Evolutionary conservation across 306 rosid genomes (phyloP), one percentile per base, ranked within the genome.

Genomic region (Hippophae rhamnoides): DNA sequence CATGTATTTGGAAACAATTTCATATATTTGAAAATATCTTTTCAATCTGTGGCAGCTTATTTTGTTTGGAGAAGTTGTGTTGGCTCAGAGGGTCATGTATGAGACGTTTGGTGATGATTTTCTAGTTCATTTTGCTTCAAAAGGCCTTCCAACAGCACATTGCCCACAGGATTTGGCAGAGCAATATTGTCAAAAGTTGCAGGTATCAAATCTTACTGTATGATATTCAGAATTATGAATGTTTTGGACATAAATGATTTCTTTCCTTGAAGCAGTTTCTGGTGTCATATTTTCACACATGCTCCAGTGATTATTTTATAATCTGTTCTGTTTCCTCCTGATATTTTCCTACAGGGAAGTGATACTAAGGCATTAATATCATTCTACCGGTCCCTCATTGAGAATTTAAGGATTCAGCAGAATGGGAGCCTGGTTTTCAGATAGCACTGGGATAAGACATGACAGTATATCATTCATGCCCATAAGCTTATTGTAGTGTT

Each of bases 51-150:
- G 67, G 74, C 95, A 92, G 99, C 68, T 76, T 69, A 71, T 82
- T 80, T 80, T 92, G 82, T 89, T 92, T 65, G 96, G 96, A 78
- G 99, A 92, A 78, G 88, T 92, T 64, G 99, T 92, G 66, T 54
- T 81, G 71, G 99, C 95, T 59, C 99, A 88, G 75, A 92, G 84
- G 90, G 88, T 92, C 72, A 88, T 92, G 95, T 88, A 83, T 60
- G 99, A 92, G 77, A 83, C 80, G 54, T 88, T 92, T 13, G 96
- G 99, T 43, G 78, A 92, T 75, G 96, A 86, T 61, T 92, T 92
- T 55, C 73, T 81, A 12, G 67, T 73, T 18, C 75, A 75, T 23
- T 72, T 81, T 46, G 76, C 69, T 52, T 75, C 81, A 0, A 81
- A 75, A 63, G 93, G 85, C 58, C 72, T 92, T 50, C 75, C 85